phyloP scores from a whole-genome alignment of 257 asterid species.

The Fraxinus excelsior region DNA sequence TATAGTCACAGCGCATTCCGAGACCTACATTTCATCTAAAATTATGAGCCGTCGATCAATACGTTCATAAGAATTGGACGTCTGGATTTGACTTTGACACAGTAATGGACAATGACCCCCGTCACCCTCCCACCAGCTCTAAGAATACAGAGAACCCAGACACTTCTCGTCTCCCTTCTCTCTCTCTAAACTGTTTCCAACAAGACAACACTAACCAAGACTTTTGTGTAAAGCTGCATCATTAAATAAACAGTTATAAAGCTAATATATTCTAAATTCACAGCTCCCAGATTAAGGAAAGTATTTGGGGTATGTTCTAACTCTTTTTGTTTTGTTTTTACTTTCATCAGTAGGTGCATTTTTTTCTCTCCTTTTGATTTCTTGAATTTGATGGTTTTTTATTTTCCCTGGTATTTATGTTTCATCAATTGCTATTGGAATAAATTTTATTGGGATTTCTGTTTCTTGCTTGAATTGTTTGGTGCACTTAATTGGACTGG shows the following conservation, averaged over 20 bases:
- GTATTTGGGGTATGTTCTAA: background rate
- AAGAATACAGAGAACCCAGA: conserved; percentile 38
- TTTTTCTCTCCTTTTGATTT: background rate
- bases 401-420: background rate
- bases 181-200: conserved; percentile 16
- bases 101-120: background rate
- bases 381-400: background rate
- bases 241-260: conserved; percentile 8
- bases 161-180: conserved; percentile 22
- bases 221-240: conserved; percentile 18
- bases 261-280: conserved; percentile 14
- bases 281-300: conserved; percentile 8
- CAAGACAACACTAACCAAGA: conserved; percentile 21
- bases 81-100: background rate
- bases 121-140: conserved; percentile 2
- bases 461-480: background rate
- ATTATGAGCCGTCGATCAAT: background rate
- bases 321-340: background rate
- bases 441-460: background rate
- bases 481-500: background rate
- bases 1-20: conserved; percentile 11
- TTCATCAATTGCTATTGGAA: background rate
- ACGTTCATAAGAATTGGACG: background rate
- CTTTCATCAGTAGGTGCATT: background rate
- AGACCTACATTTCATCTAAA: background rate